A percentile compares a stretch with the other conserved stretches of the same genome.
phyloP scores from a whole-genome alignment of 768 basidiomycete species.

The Guyanaporus albipodus region DNA sequence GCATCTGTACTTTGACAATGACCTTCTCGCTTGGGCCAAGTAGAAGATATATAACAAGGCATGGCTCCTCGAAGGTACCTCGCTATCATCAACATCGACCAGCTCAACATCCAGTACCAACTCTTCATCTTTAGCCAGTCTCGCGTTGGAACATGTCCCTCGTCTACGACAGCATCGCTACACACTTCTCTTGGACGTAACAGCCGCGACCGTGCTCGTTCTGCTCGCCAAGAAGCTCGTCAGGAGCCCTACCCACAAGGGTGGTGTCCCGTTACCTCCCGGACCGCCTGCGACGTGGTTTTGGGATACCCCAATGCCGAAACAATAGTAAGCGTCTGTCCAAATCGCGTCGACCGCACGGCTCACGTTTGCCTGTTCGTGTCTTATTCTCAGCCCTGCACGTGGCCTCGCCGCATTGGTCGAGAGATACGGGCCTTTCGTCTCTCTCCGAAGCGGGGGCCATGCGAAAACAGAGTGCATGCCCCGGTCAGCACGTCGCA shows the following conservation, averaged over 20 bases:
- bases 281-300: constrained; percentile 2
- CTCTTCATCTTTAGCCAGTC: no score
- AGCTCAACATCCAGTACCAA: no score
- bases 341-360: no score
- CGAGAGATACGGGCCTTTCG: constrained; percentile 52
- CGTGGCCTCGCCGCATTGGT: constrained; percentile 45
- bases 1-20: not conserved
- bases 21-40: not conserved
- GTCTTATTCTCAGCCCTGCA: not conserved
- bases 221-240: not conserved
- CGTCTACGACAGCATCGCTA: no score
- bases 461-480: not conserved
- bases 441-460: constrained; percentile 46
- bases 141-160: no score
- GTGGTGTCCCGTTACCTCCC: not conserved
- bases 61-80: no score
- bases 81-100: no score
- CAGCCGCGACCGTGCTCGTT: not conserved
- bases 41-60: no score
- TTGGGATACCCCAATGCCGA: constrained; percentile 1
- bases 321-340: not conserved
- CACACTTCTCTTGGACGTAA: not conserved
- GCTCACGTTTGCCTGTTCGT: not conserved
- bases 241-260: not conserved
- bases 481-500: no score